These are phyloP conservation scores for Vanrija sp. DNA, from an alignment of 1,284 basidiomycete genomes.

Conservation along the genomic window DNA sequence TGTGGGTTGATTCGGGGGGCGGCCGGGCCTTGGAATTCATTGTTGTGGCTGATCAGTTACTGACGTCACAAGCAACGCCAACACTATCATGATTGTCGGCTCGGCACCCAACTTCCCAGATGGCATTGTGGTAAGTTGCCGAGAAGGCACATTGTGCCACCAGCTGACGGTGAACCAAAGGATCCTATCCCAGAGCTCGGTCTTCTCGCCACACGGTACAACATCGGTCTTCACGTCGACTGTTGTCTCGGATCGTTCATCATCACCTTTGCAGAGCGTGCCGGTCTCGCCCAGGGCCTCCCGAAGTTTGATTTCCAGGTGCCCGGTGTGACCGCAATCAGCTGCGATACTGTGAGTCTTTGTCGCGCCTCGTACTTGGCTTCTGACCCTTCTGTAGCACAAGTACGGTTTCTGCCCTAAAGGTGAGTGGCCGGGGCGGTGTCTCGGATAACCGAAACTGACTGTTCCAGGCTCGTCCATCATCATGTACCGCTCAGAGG, in stretches of 20 bases:
- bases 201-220: conserved; percentile 67
- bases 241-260: conserved; percentile 91
- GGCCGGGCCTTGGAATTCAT: too few relatives aligned
- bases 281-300: conserved; percentile 45
- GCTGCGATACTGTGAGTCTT: conserved; percentile 72
- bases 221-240: conserved; percentile 86
- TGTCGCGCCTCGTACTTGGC: background rate
- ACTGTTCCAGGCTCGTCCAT: conserved; percentile 70
- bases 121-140: conserved; percentile 58
- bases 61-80: conserved; percentile 39
- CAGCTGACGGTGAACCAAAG: conserved; percentile 9
- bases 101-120: conserved; percentile 91
- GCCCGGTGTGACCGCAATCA: conserved; percentile 80
- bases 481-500: conserved; percentile 79
- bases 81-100: conserved; percentile 68
- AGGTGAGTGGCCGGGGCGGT: conserved; percentile 51
- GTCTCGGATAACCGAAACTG: background rate
- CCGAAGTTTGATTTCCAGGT: conserved; percentile 78
- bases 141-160: background rate
- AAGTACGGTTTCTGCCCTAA: conserved; percentile 53
- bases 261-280: conserved; percentile 75
- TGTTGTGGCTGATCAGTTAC: background rate
- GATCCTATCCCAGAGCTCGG: conserved; percentile 84
- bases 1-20: conserved; percentile 62
- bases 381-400: conserved; percentile 21